Base-by-base conservation (phyloP, 2,329 filamentous ascomycete genomes). In the Apiospora hydei region DNA sequence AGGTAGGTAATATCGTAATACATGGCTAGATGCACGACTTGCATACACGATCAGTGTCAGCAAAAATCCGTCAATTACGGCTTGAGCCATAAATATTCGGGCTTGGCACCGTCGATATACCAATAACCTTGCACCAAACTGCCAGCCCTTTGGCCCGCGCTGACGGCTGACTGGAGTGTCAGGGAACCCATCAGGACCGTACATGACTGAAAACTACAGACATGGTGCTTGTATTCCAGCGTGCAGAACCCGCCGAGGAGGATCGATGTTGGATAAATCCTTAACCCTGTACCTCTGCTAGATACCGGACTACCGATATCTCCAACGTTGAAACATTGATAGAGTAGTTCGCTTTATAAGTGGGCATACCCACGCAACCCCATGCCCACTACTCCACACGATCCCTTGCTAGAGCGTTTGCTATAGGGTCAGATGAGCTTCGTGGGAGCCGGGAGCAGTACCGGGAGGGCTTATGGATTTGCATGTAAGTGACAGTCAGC, bases 31-130 rank as follows among this genome's bases (percentile, higher is more conserved):
- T 61, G 53, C 57, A 64, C 30, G 30, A 11, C 57, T 64, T 41
- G 57, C 57, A 64, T 64, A 64, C 57, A 64, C 57, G 57, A 64
- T n/a, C 57, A 64, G 8, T n/a, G 57, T 64, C 57, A 41, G 57
- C 57, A 64, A 30, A 41, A 41, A n/a, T 34, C 57, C 57, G 57
- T 64, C 57, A 64, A 64, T 41, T n/a, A 64, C 30, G n/a, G 34
- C 30, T 38, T 64, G 57, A 41, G 57, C 57, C 34, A 41, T 41
- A 41, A 64, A 64, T 34, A n/a, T n/a, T 8, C 34, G 57, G 57
- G 34, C 57, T 64, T 64, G 57, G 57, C 57, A 41, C 24, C 34
- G 18, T 41, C 11, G 34, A 64, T 7, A 64, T 38, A 21, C 24
- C 16, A 18, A 64, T 64, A n/a, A 41, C 13, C 57, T 41, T 18